A percentile compares a stretch with the other conserved stretches of the same genome.
phyloP scores from a whole-genome alignment of 169 alveolate genomes.

The Eimeria maxima region DNA sequence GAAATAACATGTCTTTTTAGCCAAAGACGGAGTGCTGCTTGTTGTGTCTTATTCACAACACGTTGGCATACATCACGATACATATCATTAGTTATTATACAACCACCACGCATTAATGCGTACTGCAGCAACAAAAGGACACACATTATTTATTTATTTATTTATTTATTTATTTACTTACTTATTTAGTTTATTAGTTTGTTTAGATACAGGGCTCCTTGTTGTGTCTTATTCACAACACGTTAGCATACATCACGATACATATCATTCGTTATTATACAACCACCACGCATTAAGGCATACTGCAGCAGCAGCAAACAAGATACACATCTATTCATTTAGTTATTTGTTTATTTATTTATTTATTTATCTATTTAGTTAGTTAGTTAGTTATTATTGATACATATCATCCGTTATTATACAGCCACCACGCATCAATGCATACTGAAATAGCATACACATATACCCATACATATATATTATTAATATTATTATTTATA shows the following conservation, averaged over 20 bases:
- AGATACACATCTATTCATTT: too few relatives aligned
- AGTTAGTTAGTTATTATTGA: too few relatives aligned
- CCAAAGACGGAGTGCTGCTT: slow-evolving; percentile 42
- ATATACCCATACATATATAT: too few relatives aligned
- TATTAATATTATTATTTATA: too few relatives aligned
- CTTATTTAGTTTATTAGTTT: too few relatives aligned
- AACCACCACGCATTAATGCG: slow-evolving; percentile 81
- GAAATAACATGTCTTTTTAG: slow-evolving; percentile 77
- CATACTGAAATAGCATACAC: slow-evolving; percentile 75
- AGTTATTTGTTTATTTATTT: too few relatives aligned
- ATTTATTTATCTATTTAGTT: too few relatives aligned
- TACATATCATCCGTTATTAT: slow-evolving; percentile 83
- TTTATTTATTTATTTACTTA: too few relatives aligned
- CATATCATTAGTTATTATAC: slow-evolving; percentile 83
- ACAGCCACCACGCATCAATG: slow-evolving; percentile 80
- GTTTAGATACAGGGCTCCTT: neutral
- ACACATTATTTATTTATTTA: too few relatives aligned
- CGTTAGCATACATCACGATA: slow-evolving; percentile 61
- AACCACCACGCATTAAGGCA: slow-evolving; percentile 81
- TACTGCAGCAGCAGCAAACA: slow-evolving; percentile 43
- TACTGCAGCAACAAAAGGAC: slow-evolving; percentile 53
- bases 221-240: slow-evolving; percentile 26
- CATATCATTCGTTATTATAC: slow-evolving; percentile 83
- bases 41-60: slow-evolving; percentile 26
- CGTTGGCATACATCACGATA: slow-evolving; percentile 61